Base-by-base conservation (phyloP, 116 monocot genomes). In the Posidonia oceanica region DNA sequence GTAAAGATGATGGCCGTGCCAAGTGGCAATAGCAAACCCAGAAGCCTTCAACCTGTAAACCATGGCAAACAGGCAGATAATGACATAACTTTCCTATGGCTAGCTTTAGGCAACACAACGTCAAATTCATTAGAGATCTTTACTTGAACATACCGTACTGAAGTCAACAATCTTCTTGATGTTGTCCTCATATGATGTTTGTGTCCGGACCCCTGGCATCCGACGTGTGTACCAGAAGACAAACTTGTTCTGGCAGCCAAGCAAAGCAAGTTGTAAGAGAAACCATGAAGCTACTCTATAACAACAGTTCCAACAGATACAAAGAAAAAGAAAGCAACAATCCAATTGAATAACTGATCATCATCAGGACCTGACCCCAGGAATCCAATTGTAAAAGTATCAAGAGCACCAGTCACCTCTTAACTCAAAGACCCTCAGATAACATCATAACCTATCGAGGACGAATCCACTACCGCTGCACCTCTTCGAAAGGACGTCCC, bases 1-100 rank as follows among this genome's bases (percentile, higher is more conserved):
- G 96, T 17, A 91, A 75, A 72, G 79, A 72, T 67, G 86, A 86
- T 64, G 96, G 85, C 6, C 88, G 89, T 36, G 88, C 64, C 54
- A 96, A 74, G 73, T 96, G 96, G 70, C 96, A 96, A 75, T 96
- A 96, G 72, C 86, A 91, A 67, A 91, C 86, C 96, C 96, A 96
- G 60, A 96, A 96, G 0, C 84, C 84, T 81, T 96, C 96, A 72
- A 91, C 96, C 96, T 96, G 58, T 40, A 51, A 69, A 42, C 59
- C 20, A 22, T 23, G 23, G 52, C 11, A 68, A 52, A 53, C 15
- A 53, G 5, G 36, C 62, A 62, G 22, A 36, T 62, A 36, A 29
- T 22, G 11, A 53, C 76, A 21, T 82, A 94, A 90, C 56, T 90
- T 94, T 61, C 83, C 84, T 60, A 94, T 58, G 17, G n/a, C 17